Evolutionary conservation across 495 filamentous ascomycete species (phyloP), one percentile per base, ranked within the genome.

Genomic region (Thozetella sp.): DNA sequence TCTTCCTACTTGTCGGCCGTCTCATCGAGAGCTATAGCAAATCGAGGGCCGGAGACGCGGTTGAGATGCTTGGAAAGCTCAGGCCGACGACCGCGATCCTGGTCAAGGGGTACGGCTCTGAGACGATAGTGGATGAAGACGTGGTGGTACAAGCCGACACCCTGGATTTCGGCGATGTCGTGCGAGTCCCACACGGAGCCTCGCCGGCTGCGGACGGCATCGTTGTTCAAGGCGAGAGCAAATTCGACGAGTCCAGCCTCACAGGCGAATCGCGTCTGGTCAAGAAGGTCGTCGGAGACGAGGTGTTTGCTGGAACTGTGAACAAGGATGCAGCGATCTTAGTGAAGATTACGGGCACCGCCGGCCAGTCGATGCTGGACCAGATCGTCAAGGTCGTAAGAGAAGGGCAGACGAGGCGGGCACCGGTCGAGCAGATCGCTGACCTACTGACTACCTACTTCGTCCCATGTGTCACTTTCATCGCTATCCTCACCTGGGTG

Each of bases 21-120:
- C 86, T 88, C 52, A 83, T 97, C 51, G 94, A 98, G 74, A 89
- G 92, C 20, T 95, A 94, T 76, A 97, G 90, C 80, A 97, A 97
- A 76, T 87, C 92, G 1, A 93, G 90, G 68, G 91, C 93, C 0
- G 93, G 94, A 1, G 90, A 97, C 70, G 95, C 93, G 3, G 91
- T 98, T 3, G 84, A 88, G 53, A 83, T 88, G 51, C 78, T 98
- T 4, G 88, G 86, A 2, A 90, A 91, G 56, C 83, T 97, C 19
- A 82, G 92, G 25, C 93, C 94, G 0, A 88, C 82, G 3, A 90
- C 93, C 62, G 94, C 94, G 2, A 74, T 91, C 11, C 72, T 98
- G 12, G 77, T 93, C 2, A 79, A 80, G 22, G 66, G 75, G 10
- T 69, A 74, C 27, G 68, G 63, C 13, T 57, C 70, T 25, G 65